Percentiles rank a stretch among this genome's conserved stretches.
phyloP scores from a whole-genome alignment of 75 land plant species.

The Gnetum montanum region DNA sequence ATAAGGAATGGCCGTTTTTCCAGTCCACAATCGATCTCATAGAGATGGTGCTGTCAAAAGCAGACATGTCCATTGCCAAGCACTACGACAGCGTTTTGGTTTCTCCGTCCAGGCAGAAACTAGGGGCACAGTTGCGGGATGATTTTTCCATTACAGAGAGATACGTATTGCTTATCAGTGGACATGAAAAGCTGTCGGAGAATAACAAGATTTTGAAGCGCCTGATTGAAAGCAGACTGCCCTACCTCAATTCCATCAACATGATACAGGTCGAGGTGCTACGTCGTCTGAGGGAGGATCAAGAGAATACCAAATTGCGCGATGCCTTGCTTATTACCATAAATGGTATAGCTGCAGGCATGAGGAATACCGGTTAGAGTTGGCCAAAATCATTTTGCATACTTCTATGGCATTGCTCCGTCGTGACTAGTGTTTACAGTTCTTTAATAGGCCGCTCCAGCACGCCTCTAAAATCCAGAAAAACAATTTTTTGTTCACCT shows the following conservation, averaged over 20 bases:
- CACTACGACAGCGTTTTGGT: slow-evolving; percentile 87
- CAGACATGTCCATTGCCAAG: slow-evolving; percentile 81
- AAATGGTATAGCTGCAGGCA: slow-evolving; percentile 94
- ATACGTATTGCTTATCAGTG: slow-evolving; percentile 67
- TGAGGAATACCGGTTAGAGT: slow-evolving; percentile 98
- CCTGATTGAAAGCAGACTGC: slow-evolving; percentile 82
- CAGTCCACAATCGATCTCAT: slow-evolving; percentile 87
- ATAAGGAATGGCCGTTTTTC: slow-evolving; percentile 95
- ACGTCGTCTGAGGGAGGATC: slow-evolving; percentile 59
- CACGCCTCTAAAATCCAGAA: too few relatives aligned
- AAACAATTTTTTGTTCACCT: too few relatives aligned
- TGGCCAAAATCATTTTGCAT: too few relatives aligned
- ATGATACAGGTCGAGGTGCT: slow-evolving; percentile 90
- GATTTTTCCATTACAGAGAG: slow-evolving; percentile 49
- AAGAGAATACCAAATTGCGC: slow-evolving; percentile 63
- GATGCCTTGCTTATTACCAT: slow-evolving; percentile 90
- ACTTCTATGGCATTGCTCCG: too few relatives aligned
- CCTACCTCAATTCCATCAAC: slow-evolving; percentile 78
- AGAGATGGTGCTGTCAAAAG: slow-evolving; percentile 93
- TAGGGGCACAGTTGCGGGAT: slow-evolving; percentile 60
- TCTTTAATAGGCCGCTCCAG: too few relatives aligned
- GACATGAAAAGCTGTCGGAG: slow-evolving; percentile 81
- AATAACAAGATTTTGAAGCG: slow-evolving; percentile 74
- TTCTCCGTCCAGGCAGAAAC: slow-evolving; percentile 38
- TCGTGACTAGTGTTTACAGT: too few relatives aligned